Percentiles rank a stretch among this genome's conserved stretches.
Conservation (phyloP, 1,284 basidiomycete genomes). For the Ceratobasidium sp. region DNA sequence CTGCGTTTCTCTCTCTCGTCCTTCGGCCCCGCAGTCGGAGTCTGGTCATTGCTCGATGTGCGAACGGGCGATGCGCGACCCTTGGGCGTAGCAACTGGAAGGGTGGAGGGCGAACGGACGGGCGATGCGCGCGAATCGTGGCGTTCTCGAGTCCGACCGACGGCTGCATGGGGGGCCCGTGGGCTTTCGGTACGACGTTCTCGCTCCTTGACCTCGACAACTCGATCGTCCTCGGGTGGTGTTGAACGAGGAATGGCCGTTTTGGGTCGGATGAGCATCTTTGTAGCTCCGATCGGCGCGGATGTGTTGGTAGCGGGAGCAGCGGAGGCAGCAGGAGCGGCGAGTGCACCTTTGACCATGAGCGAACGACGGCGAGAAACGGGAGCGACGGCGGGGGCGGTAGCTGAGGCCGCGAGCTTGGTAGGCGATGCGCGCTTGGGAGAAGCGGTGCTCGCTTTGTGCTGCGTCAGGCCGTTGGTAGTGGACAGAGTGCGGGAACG, state of each 20-base stretch:
- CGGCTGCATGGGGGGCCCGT: constrained; percentile 19
- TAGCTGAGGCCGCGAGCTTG: constrained; percentile 2
- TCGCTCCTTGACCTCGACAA: constrained; percentile 29
- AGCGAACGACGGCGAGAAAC: constrained; percentile 29
- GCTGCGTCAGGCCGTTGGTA: constrained; percentile 5
- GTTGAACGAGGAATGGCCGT: background rate
- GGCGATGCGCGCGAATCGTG: constrained; percentile 21
- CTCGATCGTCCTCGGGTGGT: constrained; percentile 18
- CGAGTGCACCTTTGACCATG: constrained; percentile 25
- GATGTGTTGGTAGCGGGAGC: background rate
- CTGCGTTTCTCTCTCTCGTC: constrained; percentile 29
- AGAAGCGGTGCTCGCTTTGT: constrained; percentile 4
- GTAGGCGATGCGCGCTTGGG: constrained; percentile 30
- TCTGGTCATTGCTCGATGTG: constrained; percentile 21
- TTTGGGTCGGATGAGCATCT: constrained; percentile 30
- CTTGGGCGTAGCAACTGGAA: constrained; percentile 22
- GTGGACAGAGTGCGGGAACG: constrained; percentile 29
- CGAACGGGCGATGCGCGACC: constrained; percentile 31
- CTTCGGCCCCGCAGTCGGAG: constrained; percentile 14
- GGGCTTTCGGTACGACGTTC: constrained; percentile 24
- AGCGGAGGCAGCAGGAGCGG: constrained; percentile 5
- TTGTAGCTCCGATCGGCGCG: constrained; percentile 20
- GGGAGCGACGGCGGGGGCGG: background rate
- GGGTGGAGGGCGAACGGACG: constrained; percentile 21
- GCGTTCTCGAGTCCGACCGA: constrained; percentile 23